These are phyloP conservation scores for Heterococcus sp. DNA, from an alignment of 108 stramenopile species.

Conservation along the genomic window DNA sequence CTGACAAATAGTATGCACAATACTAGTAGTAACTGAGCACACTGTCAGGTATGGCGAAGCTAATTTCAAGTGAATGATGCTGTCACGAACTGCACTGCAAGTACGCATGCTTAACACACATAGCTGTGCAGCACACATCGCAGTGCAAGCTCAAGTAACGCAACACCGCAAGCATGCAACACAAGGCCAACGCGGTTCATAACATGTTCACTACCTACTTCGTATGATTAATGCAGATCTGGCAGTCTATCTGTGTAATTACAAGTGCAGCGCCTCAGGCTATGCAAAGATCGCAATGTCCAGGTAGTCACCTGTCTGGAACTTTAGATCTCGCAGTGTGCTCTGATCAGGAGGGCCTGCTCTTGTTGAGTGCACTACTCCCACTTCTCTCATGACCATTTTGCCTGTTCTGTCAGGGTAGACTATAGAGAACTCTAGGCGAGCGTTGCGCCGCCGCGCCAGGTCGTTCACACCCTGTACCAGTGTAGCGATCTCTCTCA, in stretches of 20 bases:
- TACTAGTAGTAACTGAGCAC: too few relatives aligned
- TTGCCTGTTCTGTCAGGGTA: not conserved
- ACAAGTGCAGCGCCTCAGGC: not conserved
- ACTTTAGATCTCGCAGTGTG: not conserved
- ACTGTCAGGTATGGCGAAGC: too few relatives aligned
- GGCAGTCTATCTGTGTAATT: not conserved
- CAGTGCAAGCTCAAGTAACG: too few relatives aligned
- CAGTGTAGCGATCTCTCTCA: not conserved
- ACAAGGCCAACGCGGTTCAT: too few relatives aligned
- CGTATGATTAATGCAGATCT: too few relatives aligned
- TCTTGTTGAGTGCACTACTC: not conserved
- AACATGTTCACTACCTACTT: too few relatives aligned
- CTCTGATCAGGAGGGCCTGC: not conserved
- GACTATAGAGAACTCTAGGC: not conserved
- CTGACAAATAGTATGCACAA: too few relatives aligned
- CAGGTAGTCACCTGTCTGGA: not conserved
- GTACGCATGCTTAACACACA: too few relatives aligned
- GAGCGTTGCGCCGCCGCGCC: not conserved
- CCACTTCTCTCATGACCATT: not conserved
- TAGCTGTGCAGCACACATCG: too few relatives aligned
- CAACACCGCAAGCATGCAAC: too few relatives aligned
- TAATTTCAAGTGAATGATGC: too few relatives aligned
- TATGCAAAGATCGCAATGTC: not conserved
- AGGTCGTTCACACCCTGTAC: not conserved
- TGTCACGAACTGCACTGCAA: too few relatives aligned